phyloP scores from a whole-genome alignment of 2,329 filamentous ascomycete genomes.

The Chaetomium strumarium region DNA sequence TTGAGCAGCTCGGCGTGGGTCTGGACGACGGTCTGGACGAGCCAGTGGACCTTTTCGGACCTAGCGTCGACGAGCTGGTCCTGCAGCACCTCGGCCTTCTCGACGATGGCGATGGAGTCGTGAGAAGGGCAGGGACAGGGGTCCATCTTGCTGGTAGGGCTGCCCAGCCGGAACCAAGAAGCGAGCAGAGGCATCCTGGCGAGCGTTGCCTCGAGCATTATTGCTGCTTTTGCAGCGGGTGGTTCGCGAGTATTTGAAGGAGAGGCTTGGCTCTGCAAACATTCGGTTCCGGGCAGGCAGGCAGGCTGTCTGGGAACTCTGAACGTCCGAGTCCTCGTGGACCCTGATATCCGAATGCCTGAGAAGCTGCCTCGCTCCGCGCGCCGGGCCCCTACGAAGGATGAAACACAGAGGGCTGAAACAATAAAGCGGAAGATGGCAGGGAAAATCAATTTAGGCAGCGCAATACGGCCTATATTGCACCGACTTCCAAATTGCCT shows the following conservation, averaged over 20 bases:
- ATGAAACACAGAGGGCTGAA: too few species aligned
- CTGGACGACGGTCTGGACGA: conserved; percentile 16
- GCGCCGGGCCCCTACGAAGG: too few species aligned
- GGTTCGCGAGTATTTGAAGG: background rate
- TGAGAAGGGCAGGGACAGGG: conserved; percentile 15
- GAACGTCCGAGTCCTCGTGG: too few species aligned
- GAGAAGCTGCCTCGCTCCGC: too few species aligned
- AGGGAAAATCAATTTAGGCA: too few species aligned
- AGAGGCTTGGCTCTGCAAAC: too few species aligned
- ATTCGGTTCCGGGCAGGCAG: too few species aligned
- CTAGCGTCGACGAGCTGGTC: conserved; percentile 12
- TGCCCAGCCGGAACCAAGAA: conserved; percentile 19
- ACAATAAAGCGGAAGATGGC: too few species aligned
- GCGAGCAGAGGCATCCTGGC: conserved; percentile 17
- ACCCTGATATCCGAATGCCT: too few species aligned
- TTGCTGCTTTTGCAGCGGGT: background rate
- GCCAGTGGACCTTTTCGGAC: conserved; percentile 8
- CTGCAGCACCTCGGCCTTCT: conserved; percentile 19
- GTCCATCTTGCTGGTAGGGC: conserved; percentile 8
- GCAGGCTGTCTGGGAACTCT: too few species aligned
- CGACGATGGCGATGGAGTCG: conserved; percentile 20
- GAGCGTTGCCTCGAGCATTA: background rate
- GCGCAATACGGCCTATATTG: too few species aligned
- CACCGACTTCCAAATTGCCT: too few species aligned
- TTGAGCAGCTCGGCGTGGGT: conserved; percentile 19